Evolutionary conservation across 139 green algal species (phyloP).

Genomic region (Coelastrella sp.): DNA sequence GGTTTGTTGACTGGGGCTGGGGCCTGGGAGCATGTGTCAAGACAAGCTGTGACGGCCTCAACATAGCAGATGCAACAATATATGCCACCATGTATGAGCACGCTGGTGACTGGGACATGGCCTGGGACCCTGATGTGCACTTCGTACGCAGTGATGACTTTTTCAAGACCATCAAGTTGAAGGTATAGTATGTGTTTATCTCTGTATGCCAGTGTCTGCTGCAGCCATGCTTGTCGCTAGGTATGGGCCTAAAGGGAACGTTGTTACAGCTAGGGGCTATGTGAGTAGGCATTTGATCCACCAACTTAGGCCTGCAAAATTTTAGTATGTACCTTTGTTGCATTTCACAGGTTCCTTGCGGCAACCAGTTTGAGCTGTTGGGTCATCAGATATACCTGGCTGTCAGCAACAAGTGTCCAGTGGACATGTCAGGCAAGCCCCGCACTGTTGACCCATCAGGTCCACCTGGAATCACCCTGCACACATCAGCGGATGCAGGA

Average conservation of each 20-base stretch:
- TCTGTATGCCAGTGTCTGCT: neutral
- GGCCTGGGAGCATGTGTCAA: conserved; percentile 60
- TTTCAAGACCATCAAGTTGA: conserved; percentile 72
- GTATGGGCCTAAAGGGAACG: neutral
- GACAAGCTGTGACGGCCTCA: conserved; percentile 22
- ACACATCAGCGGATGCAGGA: conserved; percentile 65
- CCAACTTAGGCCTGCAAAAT: too few species aligned
- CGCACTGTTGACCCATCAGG: conserved; percentile 41
- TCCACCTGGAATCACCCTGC: conserved; percentile 62
- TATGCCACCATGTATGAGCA: conserved; percentile 89
- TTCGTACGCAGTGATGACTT: conserved; percentile 85
- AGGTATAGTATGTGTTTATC: neutral
- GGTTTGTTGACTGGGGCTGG: conserved; percentile 97
- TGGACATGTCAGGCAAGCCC: conserved; percentile 69
- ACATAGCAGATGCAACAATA: conserved; percentile 60
- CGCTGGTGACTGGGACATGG: conserved; percentile 65
- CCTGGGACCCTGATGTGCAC: conserved; percentile 90
- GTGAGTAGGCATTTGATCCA: too few species aligned
- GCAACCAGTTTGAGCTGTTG: conserved; percentile 94
- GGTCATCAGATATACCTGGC: conserved; percentile 79
- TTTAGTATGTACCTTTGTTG: neutral
- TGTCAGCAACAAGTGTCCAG: conserved; percentile 78
- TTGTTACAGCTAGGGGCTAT: neutral
- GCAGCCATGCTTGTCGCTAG: neutral
- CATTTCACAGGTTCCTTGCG: conserved; percentile 74